Percentiles rank a stretch among this genome's conserved stretches.
These are phyloP conservation scores for Trapa incisa DNA, from an alignment of 345 rosid genomes.

Conservation along the genomic window DNA sequence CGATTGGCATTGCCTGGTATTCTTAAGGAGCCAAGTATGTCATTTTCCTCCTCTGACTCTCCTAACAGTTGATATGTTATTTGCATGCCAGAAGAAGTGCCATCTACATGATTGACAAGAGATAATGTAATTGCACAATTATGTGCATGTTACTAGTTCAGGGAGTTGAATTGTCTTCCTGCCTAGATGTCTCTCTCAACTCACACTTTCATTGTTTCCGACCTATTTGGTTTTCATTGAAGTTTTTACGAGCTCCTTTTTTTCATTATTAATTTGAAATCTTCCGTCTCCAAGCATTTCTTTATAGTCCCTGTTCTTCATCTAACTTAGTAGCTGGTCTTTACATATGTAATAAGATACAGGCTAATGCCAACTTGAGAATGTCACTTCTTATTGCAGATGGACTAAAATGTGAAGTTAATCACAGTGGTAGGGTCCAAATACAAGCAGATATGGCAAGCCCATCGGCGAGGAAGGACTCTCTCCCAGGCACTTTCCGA, in stretches of 20 bases:
- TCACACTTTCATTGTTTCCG: background rate
- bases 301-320: background rate
- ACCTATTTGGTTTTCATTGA: background rate
- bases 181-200: background rate
- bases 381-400: conserved; percentile 22
- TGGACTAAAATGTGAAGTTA: conserved; percentile 27
- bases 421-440: conserved; percentile 38
- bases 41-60: background rate
- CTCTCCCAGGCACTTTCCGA: conserved; percentile 19
- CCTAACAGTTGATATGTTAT: too few species aligned
- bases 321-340: background rate
- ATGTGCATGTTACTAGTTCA: background rate
- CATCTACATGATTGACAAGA: background rate
- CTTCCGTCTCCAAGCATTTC: background rate
- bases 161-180: background rate
- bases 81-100: background rate
- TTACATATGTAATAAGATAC: background rate
- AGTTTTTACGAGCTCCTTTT: background rate
- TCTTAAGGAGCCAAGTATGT: conserved; percentile 35
- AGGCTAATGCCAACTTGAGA: background rate
- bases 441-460: conserved; percentile 38
- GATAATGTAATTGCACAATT: background rate
- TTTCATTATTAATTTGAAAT: background rate
- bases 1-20: conserved; percentile 59
- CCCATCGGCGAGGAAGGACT: conserved; percentile 19